These are phyloP conservation scores for Plasmodium blacklocki DNA, from an alignment of 169 alveolate genomes.

Conservation along the genomic window DNA sequence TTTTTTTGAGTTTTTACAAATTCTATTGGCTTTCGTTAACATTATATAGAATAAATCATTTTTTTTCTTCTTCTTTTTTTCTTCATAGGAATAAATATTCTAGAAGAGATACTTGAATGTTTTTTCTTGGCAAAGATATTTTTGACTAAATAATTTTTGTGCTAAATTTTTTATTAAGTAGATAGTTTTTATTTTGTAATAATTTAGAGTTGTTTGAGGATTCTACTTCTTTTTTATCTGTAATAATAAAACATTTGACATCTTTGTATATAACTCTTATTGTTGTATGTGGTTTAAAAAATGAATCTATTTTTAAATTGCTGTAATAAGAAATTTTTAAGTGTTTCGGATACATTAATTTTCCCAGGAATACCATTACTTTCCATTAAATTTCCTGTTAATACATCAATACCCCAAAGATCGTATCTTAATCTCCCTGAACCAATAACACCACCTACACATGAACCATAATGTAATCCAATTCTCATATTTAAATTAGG, in stretches of 20 bases:
- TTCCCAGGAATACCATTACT: constrained; percentile 95
- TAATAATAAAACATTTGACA: constrained; percentile 80
- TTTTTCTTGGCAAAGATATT: too few species aligned
- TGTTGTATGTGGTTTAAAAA: constrained; percentile 80
- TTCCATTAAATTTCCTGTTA: constrained; percentile 95
- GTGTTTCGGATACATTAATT: constrained; percentile 90
- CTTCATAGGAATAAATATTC: too few species aligned
- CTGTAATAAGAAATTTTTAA: constrained; percentile 79
- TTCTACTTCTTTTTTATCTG: constrained; percentile 74
- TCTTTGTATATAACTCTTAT: constrained; percentile 81
- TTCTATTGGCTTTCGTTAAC: constrained; percentile 21
- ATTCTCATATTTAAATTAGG: constrained; percentile 95
- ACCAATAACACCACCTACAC: constrained; percentile 98
- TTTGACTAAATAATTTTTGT: constrained; percentile 37
- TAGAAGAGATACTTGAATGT: too few species aligned
- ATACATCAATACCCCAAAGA: constrained; percentile 95
- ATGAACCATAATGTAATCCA: constrained; percentile 97
- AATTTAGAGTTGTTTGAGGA: constrained; percentile 54
- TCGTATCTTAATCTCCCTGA: constrained; percentile 94
- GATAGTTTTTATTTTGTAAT: constrained; percentile 76
- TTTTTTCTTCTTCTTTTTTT: not conserved
- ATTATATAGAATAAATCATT: constrained; percentile 21
- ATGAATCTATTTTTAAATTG: constrained; percentile 79
- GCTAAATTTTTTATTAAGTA: constrained; percentile 79
- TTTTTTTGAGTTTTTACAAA: not conserved